Base-by-base conservation (phyloP, 805 yeast genomes). In the Candida succiphila region DNA sequence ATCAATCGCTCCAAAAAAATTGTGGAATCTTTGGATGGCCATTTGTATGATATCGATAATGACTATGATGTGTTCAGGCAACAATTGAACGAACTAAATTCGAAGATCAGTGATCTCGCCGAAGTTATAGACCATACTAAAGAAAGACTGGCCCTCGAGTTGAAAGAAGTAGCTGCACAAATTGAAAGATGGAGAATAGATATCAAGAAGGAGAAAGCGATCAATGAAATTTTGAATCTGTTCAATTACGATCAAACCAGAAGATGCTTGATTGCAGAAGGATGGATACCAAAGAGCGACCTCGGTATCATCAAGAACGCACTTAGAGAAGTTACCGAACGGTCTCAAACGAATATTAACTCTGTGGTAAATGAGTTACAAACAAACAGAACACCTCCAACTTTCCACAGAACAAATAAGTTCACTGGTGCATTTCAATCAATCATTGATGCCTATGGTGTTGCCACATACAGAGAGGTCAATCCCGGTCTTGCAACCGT, bases 231-330 rank as follows among this genome's bases (percentile, higher is more conserved):
- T 1, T 65, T 92, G 64, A 86, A 86, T 58, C 65, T 72, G 48
- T 76, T 86, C 55, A 85, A 83, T 50, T 81, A 78, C 55, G 94
- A 83, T 50, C 84, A 74, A 42, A 63, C 79, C n/a, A 76, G 95
- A 60, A 75, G 82, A 54, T 83, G 95, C 25, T 65, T 92, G 39
- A 73, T 89, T 31, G 95, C 94, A 16, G 97, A 94, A 63, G 98
- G 97, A 22, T 92, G 99, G 99, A 65, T 85, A 16, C 97, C 99
- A 26, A 68, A 78, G 16, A 75, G 73, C 41, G 95, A 87, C 40
- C 60, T 88, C 25, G 66, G 68, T 5, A 45, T 60, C n/a, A 75
- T 89, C 36, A 80, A 78, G 41, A 59, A 66, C 26, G 71, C 88
- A 1, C 61, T 92, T 41, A 72, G 78, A 44, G 75, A 72, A 29